Evolutionary conservation across 495 filamentous ascomycete species (phyloP).

Genomic region (Podospora comata): DNA sequence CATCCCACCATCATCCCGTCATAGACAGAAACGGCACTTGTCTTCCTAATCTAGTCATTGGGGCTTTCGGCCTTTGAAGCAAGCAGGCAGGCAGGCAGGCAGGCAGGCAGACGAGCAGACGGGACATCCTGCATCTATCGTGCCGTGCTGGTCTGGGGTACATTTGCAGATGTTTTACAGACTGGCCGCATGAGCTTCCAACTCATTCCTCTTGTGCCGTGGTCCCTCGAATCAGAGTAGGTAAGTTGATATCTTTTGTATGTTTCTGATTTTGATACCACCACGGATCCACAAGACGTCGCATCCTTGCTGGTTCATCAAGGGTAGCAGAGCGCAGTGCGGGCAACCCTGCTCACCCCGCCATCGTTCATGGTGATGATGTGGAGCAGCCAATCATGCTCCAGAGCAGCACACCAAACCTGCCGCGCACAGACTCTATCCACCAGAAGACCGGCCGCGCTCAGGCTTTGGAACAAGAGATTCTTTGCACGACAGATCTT

Average conservation of each 20-base stretch:
- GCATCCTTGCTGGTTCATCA: conserved; percentile 8
- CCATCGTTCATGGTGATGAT: conserved; percentile 14
- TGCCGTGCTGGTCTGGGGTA: background rate
- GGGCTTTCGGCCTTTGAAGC: conserved; percentile 13
- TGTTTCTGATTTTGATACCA: background rate
- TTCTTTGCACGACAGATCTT: conserved; percentile 20
- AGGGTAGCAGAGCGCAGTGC: background rate
- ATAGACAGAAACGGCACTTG: conserved; percentile 12
- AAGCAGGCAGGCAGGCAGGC: background rate
- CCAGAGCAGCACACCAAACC: conserved; percentile 21
- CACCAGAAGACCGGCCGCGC: conserved; percentile 23
- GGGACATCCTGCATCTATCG: no score
- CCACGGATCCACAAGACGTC: background rate
- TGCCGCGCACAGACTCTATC: conserved; percentile 26
- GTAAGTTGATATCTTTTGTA: background rate
- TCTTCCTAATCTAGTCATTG: conserved; percentile 21
- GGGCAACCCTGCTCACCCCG: conserved; percentile 10
- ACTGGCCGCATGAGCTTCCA: conserved; percentile 4
- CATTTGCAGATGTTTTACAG: background rate
- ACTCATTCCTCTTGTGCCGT: conserved; percentile 6
- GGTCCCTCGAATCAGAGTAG: background rate
- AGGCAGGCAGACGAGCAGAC: background rate
- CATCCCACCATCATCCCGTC: background rate
- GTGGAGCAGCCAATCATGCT: conserved; percentile 26
- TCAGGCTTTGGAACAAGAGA: conserved; percentile 21